phyloP scores from a whole-genome alignment of 331 rosid genomes.

The Malus hybrid region DNA sequence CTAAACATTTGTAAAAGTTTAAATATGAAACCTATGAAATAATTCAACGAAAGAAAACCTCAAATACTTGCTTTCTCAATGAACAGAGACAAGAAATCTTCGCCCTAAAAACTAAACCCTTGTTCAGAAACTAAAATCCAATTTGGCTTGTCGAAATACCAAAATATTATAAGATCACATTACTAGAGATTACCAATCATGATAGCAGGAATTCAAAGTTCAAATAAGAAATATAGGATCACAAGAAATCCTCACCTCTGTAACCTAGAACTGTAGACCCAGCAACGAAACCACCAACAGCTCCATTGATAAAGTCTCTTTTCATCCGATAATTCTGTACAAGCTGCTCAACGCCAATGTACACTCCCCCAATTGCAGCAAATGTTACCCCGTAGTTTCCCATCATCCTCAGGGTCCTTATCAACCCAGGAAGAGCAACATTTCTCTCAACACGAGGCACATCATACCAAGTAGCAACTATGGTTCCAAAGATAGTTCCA shows the following conservation, averaged over 20 bases:
- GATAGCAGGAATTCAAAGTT: constrained; percentile 2
- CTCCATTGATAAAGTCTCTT: constrained; percentile 91
- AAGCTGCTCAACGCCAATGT: constrained; percentile 85
- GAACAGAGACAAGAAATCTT: neutral
- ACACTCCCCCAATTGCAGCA: constrained; percentile 98
- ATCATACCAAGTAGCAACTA: constrained; percentile 86
- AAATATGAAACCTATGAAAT: neutral
- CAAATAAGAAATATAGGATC: neutral
- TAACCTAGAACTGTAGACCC: constrained; percentile 83
- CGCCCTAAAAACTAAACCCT: neutral
- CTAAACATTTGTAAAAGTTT: neutral
- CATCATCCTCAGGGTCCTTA: constrained; percentile 91
- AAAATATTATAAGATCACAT: neutral
- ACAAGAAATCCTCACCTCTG: constrained; percentile 47
- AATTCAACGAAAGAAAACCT: neutral
- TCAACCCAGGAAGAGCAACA: constrained; percentile 88
- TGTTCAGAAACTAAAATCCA: neutral
- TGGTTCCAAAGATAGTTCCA: constrained; percentile 82
- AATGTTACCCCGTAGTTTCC: constrained; percentile 73
- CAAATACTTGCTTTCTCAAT: neutral
- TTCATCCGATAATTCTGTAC: constrained; percentile 70
- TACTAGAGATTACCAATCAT: neutral
- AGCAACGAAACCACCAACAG: constrained; percentile 93
- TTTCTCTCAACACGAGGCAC: constrained; percentile 95
- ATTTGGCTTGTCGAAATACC: neutral